Conservation (phyloP, 257 asterid genomes). For the Echium plantagineum region DNA sequence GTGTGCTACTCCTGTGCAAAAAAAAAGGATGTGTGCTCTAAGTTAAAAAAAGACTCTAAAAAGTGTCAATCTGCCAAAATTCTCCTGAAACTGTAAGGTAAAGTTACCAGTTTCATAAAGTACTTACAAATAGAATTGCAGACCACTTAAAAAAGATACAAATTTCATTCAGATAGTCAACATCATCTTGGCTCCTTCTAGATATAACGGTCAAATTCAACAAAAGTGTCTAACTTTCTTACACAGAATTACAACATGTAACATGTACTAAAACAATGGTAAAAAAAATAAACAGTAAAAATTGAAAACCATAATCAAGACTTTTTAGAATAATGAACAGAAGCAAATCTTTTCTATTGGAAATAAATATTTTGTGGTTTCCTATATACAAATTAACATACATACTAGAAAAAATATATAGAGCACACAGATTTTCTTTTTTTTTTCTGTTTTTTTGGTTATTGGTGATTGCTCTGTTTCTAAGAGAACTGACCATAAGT, state of each 20-base stretch:
- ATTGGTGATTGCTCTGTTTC: slow-evolving; percentile 8
- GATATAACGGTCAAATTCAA: slow-evolving; percentile 21
- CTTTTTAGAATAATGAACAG: slow-evolving; percentile 7
- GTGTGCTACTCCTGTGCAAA: no score
- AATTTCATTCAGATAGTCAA: not conserved
- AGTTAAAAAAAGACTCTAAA: no score
- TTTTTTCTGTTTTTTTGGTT: not conserved
- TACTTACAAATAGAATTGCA: slow-evolving; percentile 1
- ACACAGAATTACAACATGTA: slow-evolving; percentile 31
- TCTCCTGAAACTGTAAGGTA: slow-evolving; percentile 7
- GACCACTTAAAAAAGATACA: not conserved
- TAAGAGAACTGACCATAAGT: slow-evolving; percentile 62
- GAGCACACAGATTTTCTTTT: not conserved
- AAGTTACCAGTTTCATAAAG: not conserved
- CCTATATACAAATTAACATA: slow-evolving; percentile 57
- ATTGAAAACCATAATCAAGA: not conserved
- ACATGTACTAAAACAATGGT: not conserved
- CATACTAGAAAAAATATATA: slow-evolving; percentile 19
- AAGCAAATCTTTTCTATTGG: slow-evolving; percentile 7
- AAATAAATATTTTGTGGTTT: slow-evolving; percentile 29
- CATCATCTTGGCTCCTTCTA: not conserved
- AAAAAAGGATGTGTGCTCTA: no score
- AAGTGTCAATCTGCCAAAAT: no score
- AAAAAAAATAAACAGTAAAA: not conserved
- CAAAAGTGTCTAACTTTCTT: slow-evolving; percentile 11